Base-by-base conservation (phyloP, 2,329 filamentous ascomycete genomes). In the Diaporthe amygdali region DNA sequence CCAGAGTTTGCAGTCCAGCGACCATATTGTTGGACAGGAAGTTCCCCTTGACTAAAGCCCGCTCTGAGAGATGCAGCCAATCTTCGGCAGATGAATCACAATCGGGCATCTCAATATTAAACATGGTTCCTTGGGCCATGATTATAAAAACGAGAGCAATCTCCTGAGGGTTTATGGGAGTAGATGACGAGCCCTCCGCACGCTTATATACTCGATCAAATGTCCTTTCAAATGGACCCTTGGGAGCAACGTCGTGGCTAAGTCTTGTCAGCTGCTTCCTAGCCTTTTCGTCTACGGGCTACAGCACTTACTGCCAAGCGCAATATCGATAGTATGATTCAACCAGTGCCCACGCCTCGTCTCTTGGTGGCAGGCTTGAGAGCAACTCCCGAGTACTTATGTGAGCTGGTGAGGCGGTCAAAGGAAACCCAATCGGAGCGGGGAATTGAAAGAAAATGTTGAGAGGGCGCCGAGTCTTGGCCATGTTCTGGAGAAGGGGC, bases 261-360 rank as follows among this genome's bases (percentile, higher is more conserved):
- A 12, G 4, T 51, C 20, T 25, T 25, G 52, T 56, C 52, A 56
- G 52, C n/a, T 25, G 12, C 8, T 10, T 56, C 7, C 39, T 5
- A 55, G 20, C 30, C 32, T n/a, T 20, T 12, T 9, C 5, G 5
- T 0, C 7, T 22, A 22, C 30, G 2, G 27, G 25, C 2, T 56
- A 4, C n/a, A 27, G 10, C 2, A 67, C 63, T 67, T 15, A 67
- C 63, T 67, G 63, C 63, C 63, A 67, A 17, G 63, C 63, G 22
- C 63, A 67, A 67, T 67, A 67, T 15, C 63, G 63, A 52, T 67
- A 67, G 32, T 67, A 67, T 9, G 63, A 67, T 22, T 67, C 63
- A 10, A 54, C 63, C 20, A 54, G 32, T 27, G 22, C 39, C 63
- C 63, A 67, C 10, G 63, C 63, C 12, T 67, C 46, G 7, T 67